phyloP scores from a whole-genome alignment of 495 filamentous ascomycete species.

The Stereocaulon alpinum region DNA sequence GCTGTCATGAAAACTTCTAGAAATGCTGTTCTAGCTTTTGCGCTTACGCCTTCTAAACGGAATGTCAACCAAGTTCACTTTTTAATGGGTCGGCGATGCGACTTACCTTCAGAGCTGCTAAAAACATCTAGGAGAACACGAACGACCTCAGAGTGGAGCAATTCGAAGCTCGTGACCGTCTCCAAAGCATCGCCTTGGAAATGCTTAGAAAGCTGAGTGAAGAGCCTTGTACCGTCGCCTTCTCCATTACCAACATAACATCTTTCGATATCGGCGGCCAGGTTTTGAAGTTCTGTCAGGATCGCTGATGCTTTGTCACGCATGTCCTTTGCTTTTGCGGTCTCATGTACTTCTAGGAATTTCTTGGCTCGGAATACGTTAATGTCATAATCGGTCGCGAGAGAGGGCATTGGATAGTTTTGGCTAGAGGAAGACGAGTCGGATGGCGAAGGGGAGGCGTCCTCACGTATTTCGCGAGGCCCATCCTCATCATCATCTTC shows the following conservation, averaged over 20 bases:
- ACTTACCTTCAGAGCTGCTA: conserved; percentile 44
- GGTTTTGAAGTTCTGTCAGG: conserved; percentile 54
- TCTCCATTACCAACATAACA: conserved; percentile 53
- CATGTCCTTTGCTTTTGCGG: conserved; percentile 56
- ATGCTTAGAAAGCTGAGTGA: conserved; percentile 67
- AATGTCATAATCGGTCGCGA: conserved; percentile 53
- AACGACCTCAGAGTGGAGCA: conserved; percentile 83
- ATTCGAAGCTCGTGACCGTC: conserved; percentile 93
- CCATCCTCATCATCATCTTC: conserved; percentile 49
- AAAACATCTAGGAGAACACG: conserved; percentile 74
- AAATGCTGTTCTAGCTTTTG: conserved; percentile 66
- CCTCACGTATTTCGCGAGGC: conserved; percentile 48
- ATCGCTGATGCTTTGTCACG: conserved; percentile 69
- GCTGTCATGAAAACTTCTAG: conserved; percentile 90
- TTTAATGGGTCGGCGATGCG: neutral
- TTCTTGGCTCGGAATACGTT: conserved; percentile 65
- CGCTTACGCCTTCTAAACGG: conserved; percentile 11
- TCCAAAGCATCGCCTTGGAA: conserved; percentile 82
- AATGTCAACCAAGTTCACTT: conserved; percentile 19
- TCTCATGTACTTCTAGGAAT: conserved; percentile 77
- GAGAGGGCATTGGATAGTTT: conserved; percentile 35
- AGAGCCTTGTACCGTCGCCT: conserved; percentile 51
- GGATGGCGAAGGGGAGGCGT: conserved; percentile 59
- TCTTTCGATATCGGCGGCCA: conserved; percentile 59
- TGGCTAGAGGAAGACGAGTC: conserved; percentile 45